Percentiles rank a stretch among this genome's conserved stretches.
phyloP scores from a whole-genome alignment of 2,329 filamentous ascomycete genomes.

The Mycosphaerella sp. region DNA sequence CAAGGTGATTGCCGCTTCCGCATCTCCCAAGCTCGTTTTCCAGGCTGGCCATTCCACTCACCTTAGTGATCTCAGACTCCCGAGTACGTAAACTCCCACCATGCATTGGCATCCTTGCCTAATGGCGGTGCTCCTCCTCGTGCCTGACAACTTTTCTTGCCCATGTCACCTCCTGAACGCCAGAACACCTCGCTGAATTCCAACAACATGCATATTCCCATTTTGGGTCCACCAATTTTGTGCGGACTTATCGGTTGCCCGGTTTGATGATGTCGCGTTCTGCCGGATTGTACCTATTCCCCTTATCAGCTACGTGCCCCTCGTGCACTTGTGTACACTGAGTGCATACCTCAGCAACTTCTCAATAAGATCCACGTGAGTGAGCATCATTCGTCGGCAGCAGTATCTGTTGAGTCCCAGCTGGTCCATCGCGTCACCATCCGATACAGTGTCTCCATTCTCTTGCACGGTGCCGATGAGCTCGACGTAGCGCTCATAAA shows the following conservation, averaged over 20 bases:
- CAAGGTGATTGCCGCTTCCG: no score
- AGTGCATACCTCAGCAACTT: constrained; percentile 80
- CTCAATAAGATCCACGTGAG: constrained; percentile 97
- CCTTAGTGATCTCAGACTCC: no score
- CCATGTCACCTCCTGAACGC: background rate
- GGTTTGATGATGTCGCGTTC: constrained; percentile 36
- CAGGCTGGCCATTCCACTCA: no score
- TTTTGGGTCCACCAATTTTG: background rate
- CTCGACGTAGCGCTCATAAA: constrained; percentile 93
- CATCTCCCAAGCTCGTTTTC: no score
- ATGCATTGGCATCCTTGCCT: no score
- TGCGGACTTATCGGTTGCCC: constrained; percentile 4
- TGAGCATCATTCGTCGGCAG: constrained; percentile 99
- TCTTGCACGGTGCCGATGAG: constrained; percentile 71
- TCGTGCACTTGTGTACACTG: background rate
- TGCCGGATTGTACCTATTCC: constrained; percentile 34
- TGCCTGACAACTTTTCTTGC: no score
- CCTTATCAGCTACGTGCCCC: constrained; percentile 4
- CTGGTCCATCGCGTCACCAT: constrained; percentile 90
- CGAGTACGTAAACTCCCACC: no score
- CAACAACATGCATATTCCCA: background rate
- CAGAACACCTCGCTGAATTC: constrained; percentile 2
- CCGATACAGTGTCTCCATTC: constrained; percentile 55
- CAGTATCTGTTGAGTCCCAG: constrained; percentile 93
- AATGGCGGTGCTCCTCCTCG: no score